Evolutionary conservation across 495 filamentous ascomycete genomes (phyloP).

Genomic region (Chlorociboria aeruginascens): DNA sequence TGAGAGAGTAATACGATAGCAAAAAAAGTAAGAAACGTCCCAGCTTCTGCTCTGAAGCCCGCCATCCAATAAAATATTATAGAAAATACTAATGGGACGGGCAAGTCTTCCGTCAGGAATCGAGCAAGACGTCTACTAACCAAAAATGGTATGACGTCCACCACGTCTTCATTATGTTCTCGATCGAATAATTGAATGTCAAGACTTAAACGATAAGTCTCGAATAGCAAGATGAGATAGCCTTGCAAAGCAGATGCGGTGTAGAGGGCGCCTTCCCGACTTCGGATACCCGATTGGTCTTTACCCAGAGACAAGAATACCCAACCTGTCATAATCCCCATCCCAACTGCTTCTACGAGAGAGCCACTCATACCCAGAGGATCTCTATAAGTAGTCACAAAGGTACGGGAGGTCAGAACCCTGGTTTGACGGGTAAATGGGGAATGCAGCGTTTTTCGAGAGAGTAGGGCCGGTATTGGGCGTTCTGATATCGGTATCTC

Average conservation of each 20-base stretch:
- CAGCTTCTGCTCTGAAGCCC: conserved; percentile 47
- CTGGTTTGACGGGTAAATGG: conserved; percentile 45
- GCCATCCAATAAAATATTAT: conserved; percentile 67
- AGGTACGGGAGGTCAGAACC: conserved; percentile 52
- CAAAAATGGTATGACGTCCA: conserved; percentile 52
- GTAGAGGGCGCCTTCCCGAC: conserved; percentile 56
- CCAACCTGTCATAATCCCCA: conserved; percentile 59
- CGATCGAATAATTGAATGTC: conserved; percentile 66
- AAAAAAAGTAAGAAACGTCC: conserved; percentile 59
- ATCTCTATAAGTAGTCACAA: conserved; percentile 55
- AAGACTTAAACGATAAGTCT: conserved; percentile 56
- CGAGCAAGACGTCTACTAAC: conserved; percentile 53
- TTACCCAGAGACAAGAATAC: conserved; percentile 51
- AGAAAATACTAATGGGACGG: conserved; percentile 53
- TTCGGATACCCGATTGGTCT: conserved; percentile 50
- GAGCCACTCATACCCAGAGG: conserved; percentile 59
- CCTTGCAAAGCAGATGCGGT: conserved; percentile 54
- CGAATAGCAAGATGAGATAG: conserved; percentile 61
- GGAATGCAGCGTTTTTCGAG: conserved; percentile 12
- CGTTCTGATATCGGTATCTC: not conserved
- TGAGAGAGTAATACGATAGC: conserved; percentile 49
- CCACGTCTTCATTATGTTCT: conserved; percentile 57
- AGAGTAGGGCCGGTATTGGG: too few species aligned
- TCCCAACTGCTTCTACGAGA: conserved; percentile 48
- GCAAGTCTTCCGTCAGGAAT: conserved; percentile 53